Base-by-base conservation (phyloP, 202 grass and related monocot species). In the Carex arenaria region DNA sequence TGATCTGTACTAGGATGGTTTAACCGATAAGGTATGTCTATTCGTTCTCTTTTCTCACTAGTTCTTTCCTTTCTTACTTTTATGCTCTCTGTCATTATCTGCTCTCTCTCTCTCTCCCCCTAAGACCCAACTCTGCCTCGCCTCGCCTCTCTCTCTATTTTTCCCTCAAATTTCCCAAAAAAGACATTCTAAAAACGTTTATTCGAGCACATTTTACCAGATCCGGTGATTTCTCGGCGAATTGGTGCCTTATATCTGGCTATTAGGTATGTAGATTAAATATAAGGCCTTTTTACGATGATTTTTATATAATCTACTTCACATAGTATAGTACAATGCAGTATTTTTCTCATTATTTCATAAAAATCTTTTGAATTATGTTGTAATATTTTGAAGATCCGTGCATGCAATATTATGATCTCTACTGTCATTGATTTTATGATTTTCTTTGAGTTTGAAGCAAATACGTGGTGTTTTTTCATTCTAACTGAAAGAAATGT, bases 41-140 rank as follows among this genome's bases (percentile, higher is more conserved):
- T 81, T 66, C 38, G 20, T 45, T 81, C 60, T 65, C 61, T 40
- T 19, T 19, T 82, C 63, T 82, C 63, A 65, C 51, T 82, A 54
- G 40, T 70, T 57, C 80, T 67, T 82, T 56, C 38, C 64, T 67
- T 82, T 68, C 43, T 82, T 82, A 56, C 80, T 70, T 82, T 82
- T 82, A 82, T 82, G 65, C 63, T 82, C 80, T 82, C 80, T 82
- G 80, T 82, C 80, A 82, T 70, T 82, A 82, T 82, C 80, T 82
- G 80, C 80, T 82, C 80, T 82, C 67, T 66, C 83, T 83, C 78
- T 72, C 78, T 78, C 85, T 80, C 85, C 56, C 72, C 43, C 52
- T 53, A 26, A 67, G 43, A 69, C 38, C 67, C 78, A 82, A 61
- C 71, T 40, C 53, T 52, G 22, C 53, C 68, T 10, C 43, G 17